Base-by-base conservation (phyloP, 1,139 yeast species). In the Geotrichum candidum region DNA sequence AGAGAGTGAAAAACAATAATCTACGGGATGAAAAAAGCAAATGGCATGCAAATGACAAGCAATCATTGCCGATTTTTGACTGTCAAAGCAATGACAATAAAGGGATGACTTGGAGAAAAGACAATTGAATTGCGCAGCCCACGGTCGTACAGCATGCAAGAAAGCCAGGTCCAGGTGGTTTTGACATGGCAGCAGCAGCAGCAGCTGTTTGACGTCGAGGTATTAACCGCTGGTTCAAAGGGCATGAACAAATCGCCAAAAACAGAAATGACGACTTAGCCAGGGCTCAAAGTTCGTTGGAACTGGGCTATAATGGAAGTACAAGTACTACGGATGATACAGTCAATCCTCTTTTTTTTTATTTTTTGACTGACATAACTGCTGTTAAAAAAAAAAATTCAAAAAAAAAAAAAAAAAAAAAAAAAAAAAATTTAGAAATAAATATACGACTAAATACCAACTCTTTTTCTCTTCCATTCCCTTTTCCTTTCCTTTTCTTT, bases 401-500 rank as follows among this genome's bases (percentile, higher is more conserved):
- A 5, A 53, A 18, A 18, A 18, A 18, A 38, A 38, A 38, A 35
- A 35, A 35, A 35, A 35, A 11, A 35, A 13, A 5, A 53, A 38
- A 38, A 38, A 35, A 35, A 35, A 35, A 35, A 11, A 2, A 13
- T 35, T 35, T 5, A 5, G 35, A 10, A 53, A 55, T 45, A 29
- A 46, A 56, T 25, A 25, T 25, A 41, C n/a, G 31, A 48, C 9
- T 25, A 27, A 15, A 41, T 22, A 54, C 23, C 33, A 45, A 7
- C 48, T 25, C 58, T 31, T 56, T 56, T 51, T 35, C 35, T 31
- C 38, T 15, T 33, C 25, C 23, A 11, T 41, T 57, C 35, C 25
- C 31, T 48, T 52, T 41, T 57, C 35, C 25, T 46, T 48, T 52
- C 22, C 33, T 51, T 27, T 48, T 54, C 51, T 54, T 31, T 58